phyloP scores from a whole-genome alignment of 2,329 filamentous ascomycete species.

The Xylaria sp. region DNA sequence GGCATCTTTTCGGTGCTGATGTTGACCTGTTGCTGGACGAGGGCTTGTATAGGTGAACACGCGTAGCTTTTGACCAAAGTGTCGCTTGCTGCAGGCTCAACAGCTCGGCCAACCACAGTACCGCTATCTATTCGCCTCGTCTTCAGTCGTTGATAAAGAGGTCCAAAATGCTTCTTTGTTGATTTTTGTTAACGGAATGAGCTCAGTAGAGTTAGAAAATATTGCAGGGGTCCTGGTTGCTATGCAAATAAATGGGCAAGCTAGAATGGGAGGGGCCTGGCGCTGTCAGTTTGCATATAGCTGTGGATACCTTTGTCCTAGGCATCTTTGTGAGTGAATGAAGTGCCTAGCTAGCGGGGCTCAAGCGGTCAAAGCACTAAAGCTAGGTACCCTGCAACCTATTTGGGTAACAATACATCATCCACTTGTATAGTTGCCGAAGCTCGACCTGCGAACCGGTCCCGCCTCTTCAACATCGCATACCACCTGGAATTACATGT shows the following conservation, averaged over 20 bases:
- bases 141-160: slow-evolving; percentile 1
- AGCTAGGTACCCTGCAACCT: not conserved
- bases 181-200: not conserved
- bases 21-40: slow-evolving; percentile 2
- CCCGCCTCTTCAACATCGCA: not conserved
- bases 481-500: slow-evolving; percentile 5
- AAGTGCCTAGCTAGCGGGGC: not conserved
- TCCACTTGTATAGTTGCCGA: not conserved
- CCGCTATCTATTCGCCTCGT: not conserved
- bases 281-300: not conserved
- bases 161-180: slow-evolving; percentile 18
- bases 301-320: not conserved
- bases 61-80: not conserved
- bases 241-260: slow-evolving; percentile 5
- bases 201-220: slow-evolving; percentile 26
- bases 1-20: slow-evolving; percentile 59
- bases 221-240: slow-evolving; percentile 36
- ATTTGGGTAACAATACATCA: not conserved
- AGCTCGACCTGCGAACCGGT: slow-evolving; percentile 1
- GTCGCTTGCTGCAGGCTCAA: slow-evolving; percentile 2
- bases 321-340: slow-evolving; percentile 2
- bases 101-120: not conserved
- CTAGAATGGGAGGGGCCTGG: not conserved
- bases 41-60: slow-evolving; percentile 6
- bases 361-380: not conserved